Evolutionary conservation across 2,329 filamentous ascomycete species (phyloP), one percentile per base, ranked within the genome.

Genomic region (Trichophyton rubrum): DNA sequence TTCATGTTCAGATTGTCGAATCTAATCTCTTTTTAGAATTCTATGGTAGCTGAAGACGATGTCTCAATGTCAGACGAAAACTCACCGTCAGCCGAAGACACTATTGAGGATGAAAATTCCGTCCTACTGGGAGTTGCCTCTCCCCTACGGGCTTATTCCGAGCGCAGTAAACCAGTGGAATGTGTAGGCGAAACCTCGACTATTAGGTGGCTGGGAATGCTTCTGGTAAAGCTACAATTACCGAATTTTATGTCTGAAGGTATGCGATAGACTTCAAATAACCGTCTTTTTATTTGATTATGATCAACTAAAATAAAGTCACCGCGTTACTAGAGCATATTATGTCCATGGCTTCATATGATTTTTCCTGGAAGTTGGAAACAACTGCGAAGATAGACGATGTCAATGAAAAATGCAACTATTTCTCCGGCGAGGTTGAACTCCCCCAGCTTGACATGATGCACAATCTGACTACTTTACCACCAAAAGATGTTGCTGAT

Each of bases 381-480:
- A 53, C 27, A 3, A 4, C 49, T 30, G n/a, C 30, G 55, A 57
- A 57, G 38, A 38, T 57, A 27, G 38, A 57, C 13, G 55, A 57
- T 13, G 38, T 40, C 20, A 20, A 57, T 47, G 38, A 43, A 57
- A 68, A 70, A 51, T 69, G 73, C 35, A 71, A 67, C 33, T 76
- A 75, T 63, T 69, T 70, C 60, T 59, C 68, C 57, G 71, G 74
- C 35, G 64, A 65, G 27, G 63, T 72, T 43, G 53, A 61, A 24
- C 45, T 65, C 49, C 55, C 61, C 38, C 49, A 56, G 22, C 57
- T 73, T 3, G 65, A 70, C 55, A 17, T 66, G 66, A 17, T 67
- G 66, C 66, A 73, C 13, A 63, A 71, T 68, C n/a, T 66, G 62
- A 68, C 71, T 49, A 67, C 69, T 27, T 59, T 74, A 15, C 75